These are phyloP conservation scores for Plantago lanceolata DNA, from an alignment of 305 asterid species.

Conservation along the genomic window DNA sequence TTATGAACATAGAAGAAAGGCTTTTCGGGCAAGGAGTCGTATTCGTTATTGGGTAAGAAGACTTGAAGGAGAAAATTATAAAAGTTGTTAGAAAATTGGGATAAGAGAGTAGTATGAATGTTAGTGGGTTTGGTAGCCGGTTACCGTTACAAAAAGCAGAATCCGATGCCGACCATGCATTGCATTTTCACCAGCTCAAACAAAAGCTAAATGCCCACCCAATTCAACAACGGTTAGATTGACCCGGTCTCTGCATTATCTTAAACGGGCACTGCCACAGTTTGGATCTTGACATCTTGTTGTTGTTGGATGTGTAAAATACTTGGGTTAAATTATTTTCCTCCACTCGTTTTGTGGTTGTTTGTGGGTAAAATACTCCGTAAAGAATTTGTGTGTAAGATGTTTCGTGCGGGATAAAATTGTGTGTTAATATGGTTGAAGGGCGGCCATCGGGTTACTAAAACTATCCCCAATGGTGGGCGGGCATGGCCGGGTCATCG, in stretches of 20 bases:
- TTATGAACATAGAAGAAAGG: neutral
- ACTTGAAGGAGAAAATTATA: neutral
- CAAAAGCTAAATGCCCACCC: neutral
- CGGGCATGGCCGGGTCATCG: too few relatives aligned
- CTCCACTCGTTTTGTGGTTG: too few relatives aligned
- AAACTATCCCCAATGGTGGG: too few relatives aligned
- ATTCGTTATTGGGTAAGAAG: constrained; percentile 12
- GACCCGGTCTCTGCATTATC: neutral
- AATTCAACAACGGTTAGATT: neutral
- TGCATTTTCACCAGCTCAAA: neutral
- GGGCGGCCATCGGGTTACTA: too few relatives aligned
- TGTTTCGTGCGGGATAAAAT: too few relatives aligned
- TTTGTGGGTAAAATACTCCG: too few relatives aligned
- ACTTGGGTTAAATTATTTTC: too few relatives aligned
- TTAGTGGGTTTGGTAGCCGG: neutral
- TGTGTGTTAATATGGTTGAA: too few relatives aligned
- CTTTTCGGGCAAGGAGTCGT: neutral
- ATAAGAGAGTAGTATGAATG: too few relatives aligned
- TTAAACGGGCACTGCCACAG: neutral
- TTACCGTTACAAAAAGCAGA: neutral
- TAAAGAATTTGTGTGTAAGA: too few relatives aligned
- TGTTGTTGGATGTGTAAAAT: too few relatives aligned
- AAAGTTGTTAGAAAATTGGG: neutral
- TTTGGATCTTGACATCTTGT: neutral
- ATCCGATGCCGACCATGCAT: constrained; percentile 5